Base-by-base conservation (phyloP, 805 yeast genomes). In the Ogataea chonburiensis region DNA sequence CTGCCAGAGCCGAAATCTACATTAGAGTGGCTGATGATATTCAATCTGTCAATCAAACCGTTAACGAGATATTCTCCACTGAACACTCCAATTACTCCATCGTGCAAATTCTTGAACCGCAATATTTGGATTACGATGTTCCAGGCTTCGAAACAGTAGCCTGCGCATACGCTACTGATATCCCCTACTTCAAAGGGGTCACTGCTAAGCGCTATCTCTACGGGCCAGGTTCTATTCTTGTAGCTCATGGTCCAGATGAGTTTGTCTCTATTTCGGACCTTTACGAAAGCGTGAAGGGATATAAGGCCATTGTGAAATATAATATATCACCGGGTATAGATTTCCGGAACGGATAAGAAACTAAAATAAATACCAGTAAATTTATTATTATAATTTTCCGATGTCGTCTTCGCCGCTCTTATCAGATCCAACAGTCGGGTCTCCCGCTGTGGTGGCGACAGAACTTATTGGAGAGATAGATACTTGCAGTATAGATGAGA, bases 211-310 rank as follows among this genome's bases (percentile, higher is more conserved):
- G 70, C 43, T 76, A 71, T 50, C 57, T 77, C 8, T 77, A 74
- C 45, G 84, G 83, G 0, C 81, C 83, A 3, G 84, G 84, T 1
- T 55, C 75, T 2, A 75, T 76, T 25, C 64, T 58, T 21, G 74
- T 70, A 14, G 81, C 81, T 1, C 81, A 76, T 45, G 66, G 41
- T 18, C 33, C 41, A 8, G 23, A 29, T 12, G 41, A 41, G 25
- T 41, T 17, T 32, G 35, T 76, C 11, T 66, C 66, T 4, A 55
- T 69, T 29, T 43, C 45, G 4, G 79, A 73, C 42, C 59, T 77
- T 38, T 43, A 55, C 9, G 61, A 58, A 15, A 73, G 77, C 12
- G 68, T 77, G 12, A 67, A 54, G 1, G 82, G 79, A 2, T 74
- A 72, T 59, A 67, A 67, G 44, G 53, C 51, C 26, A 52, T 75